Percentiles rank a stretch among this genome's conserved stretches.
phyloP scores from a whole-genome alignment of 176 grass and related monocot species.

The Avena insularis region DNA sequence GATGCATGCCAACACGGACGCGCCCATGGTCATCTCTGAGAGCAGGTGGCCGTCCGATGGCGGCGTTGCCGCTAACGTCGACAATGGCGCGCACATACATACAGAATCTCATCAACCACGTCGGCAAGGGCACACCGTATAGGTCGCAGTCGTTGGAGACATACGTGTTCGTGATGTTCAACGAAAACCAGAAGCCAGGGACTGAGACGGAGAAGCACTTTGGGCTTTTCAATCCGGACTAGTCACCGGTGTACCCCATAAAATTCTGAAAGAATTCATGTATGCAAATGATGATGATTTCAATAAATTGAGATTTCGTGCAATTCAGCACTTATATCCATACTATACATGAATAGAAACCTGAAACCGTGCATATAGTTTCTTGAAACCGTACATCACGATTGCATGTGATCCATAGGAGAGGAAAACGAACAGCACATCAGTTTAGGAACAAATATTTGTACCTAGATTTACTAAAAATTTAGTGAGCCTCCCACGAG shows the following conservation, averaged over 20 bases:
- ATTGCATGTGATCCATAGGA: too few relatives aligned
- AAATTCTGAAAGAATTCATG: neutral
- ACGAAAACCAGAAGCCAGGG: slow-evolving; percentile 41
- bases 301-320: neutral
- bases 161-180: slow-evolving; percentile 64
- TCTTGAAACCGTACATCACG: too few relatives aligned
- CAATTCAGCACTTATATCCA: too few relatives aligned
- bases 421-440: too few relatives aligned
- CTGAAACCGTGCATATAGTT: too few relatives aligned
- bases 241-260: slow-evolving; percentile 46
- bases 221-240: slow-evolving; percentile 54
- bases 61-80: slow-evolving; percentile 51
- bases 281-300: neutral
- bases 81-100: slow-evolving; percentile 51
- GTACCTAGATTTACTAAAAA: too few relatives aligned
- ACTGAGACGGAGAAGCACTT: slow-evolving; percentile 37
- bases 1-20: slow-evolving; percentile 51
- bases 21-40: slow-evolving; percentile 84
- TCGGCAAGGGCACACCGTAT: slow-evolving; percentile 46
- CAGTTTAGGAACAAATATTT: too few relatives aligned
- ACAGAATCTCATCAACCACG: slow-evolving; percentile 53
- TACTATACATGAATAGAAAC: too few relatives aligned
- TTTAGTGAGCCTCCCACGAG: too few relatives aligned
- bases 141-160: slow-evolving; percentile 34
- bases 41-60: slow-evolving; percentile 90